These are phyloP conservation scores for Parascedosporium putredinis DNA, from an alignment of 2,329 filamentous ascomycete genomes.

Conservation along the genomic window DNA sequence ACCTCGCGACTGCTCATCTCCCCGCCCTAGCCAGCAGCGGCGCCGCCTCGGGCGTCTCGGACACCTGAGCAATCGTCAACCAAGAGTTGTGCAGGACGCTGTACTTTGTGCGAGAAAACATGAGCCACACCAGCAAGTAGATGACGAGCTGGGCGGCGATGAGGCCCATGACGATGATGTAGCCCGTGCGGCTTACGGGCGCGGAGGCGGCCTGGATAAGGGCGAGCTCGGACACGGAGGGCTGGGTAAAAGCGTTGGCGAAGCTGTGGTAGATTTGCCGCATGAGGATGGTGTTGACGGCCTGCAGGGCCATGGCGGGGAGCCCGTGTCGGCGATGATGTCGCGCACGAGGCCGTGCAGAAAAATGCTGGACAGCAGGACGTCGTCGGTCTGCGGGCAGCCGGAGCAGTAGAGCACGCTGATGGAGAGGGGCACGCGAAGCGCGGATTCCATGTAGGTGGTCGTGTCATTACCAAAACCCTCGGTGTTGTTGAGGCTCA, in stretches of 20 bases:
- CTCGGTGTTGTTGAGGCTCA: not conserved
- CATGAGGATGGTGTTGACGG: not conserved
- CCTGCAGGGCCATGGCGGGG: not conserved
- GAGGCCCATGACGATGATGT: not conserved
- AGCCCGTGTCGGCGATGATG: not conserved
- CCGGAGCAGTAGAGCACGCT: not conserved
- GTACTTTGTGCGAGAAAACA: not conserved
- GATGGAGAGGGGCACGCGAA: not conserved
- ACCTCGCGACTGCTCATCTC: not conserved
- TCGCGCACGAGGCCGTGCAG: not conserved
- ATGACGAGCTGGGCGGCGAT: not conserved
- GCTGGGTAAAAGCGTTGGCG: not conserved
- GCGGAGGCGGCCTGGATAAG: not conserved
- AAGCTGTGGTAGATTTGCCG: not conserved
- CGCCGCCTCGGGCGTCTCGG: not conserved
- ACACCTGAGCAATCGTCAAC: not conserved
- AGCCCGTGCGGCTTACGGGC: not conserved
- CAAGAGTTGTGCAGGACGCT: not conserved
- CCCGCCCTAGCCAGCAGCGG: not conserved
- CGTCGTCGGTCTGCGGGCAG: not conserved
- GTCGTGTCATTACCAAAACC: not conserved
- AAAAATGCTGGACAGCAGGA: not conserved
- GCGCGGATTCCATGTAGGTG: not conserved
- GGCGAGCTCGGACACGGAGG: not conserved
- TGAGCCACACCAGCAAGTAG: not conserved